Evolutionary conservation across 306 rosid genomes (phyloP).

Genomic region (Lathyrus tuberosus): DNA sequence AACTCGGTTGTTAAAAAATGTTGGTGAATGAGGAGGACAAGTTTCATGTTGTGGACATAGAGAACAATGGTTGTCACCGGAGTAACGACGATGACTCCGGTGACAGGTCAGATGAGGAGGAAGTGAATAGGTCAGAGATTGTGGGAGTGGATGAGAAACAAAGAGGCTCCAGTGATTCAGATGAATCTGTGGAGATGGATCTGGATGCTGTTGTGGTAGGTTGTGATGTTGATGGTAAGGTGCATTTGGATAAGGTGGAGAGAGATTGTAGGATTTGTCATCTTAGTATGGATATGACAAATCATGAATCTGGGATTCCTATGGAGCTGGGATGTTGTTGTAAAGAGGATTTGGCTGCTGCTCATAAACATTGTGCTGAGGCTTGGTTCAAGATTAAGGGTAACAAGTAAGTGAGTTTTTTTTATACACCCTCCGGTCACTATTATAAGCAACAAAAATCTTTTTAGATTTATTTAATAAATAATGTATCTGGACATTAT

Average conservation of each 20-base stretch:
- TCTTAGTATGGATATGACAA: conserved; percentile 72
- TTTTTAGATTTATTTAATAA: too few relatives aligned
- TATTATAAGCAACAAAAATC: too few relatives aligned
- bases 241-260: conserved; percentile 65
- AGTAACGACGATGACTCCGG: conserved; percentile 40
- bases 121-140: conserved; percentile 60
- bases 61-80: conserved; percentile 45
- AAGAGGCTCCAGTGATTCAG: conserved; percentile 57
- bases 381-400: conserved; percentile 99
- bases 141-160: conserved; percentile 46
- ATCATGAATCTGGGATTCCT: conserved; percentile 81
- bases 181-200: conserved; percentile 70
- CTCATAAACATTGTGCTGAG: conserved; percentile 92
- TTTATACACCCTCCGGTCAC: too few relatives aligned
- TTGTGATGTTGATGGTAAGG: conserved; percentile 42
- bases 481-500: too few relatives aligned
- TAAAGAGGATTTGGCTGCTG: conserved; percentile 92
- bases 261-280: conserved; percentile 85
- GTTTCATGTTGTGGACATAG: conserved; percentile 52
- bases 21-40: conserved; percentile 46
- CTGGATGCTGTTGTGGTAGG: conserved; percentile 49
- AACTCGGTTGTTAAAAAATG: conserved; percentile 56
- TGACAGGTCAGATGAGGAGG: conserved; percentile 44
- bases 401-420: conserved; percentile 65
- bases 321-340: conserved; percentile 91